Evolutionary conservation across 345 rosid genomes (phyloP), one percentile per base, ranked within the genome.

Genomic region (Pseudoturritis turrita): DNA sequence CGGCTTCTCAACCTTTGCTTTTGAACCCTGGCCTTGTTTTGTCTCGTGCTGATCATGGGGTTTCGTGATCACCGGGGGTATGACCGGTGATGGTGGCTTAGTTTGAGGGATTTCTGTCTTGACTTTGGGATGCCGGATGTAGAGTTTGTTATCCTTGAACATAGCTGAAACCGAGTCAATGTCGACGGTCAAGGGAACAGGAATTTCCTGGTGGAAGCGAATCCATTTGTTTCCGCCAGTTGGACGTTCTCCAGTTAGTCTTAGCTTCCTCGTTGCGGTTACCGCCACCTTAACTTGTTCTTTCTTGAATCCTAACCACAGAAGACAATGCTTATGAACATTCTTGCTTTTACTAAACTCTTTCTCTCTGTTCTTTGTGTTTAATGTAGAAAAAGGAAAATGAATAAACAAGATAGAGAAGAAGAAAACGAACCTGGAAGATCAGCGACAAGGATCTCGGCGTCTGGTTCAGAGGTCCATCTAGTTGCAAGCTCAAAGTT

Each of bases 81-180:
- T 66, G 36, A 43, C 57, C 4, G 67, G 71, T 54, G 79, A 21
- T 49, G 43, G 22, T 71, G 73, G 72, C 73, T 65, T 71, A 52
- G 59, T 77, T 71, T 59, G 69, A 51, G 72, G 44, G 56, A 10
- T 18, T 71, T 71, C 77, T 46, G 62, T 51, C 49, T 77, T 77
- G 45, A 71, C 0, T 77, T 44, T 77, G 25, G 77, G 73, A 45
- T 71, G 69, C 23, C 73, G 31, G 52, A 77, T 44, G 72, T 71
- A 77, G 65, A 77, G 80, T 77, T 71, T 77, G 73, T 71, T 58
- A 26, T 72, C 80, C 54, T 77, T 66, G 73, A 72, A 77, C 59
- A 59, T 77, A 31, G 80, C 80, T 17, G 77, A 65, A 49, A 77
- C 70, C 5, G 68, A 57, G 73, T 77, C 80, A 1, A 28, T 60